Percentiles rank a stretch among this genome's conserved stretches.
Evolutionary conservation across 73 alveolate species (phyloP).

Genomic region (Halteria grandinella): DNA sequence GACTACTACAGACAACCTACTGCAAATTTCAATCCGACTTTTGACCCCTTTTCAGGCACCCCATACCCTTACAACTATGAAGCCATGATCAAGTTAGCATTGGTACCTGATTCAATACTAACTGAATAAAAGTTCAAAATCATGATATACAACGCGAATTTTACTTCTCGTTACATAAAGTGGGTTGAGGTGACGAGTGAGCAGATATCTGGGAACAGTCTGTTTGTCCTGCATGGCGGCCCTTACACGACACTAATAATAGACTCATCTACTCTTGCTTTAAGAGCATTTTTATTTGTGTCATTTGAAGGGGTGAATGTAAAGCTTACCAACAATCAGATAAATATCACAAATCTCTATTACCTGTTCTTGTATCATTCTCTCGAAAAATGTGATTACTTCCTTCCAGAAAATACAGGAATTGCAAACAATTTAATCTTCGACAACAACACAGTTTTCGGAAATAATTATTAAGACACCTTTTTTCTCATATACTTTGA

Average conservation of each 20-base stretch:
- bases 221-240: not conserved
- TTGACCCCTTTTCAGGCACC: not conserved
- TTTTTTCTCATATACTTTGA: not conserved
- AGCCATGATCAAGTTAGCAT: not conserved
- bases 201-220: not conserved
- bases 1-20: not conserved
- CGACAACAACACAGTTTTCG: slow-evolving; percentile 3
- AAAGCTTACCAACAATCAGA: not conserved
- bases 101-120: not conserved
- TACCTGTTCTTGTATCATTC: no score
- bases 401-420: not conserved
- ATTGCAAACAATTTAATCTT: slow-evolving; percentile 10
- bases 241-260: not conserved
- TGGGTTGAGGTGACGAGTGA: not conserved
- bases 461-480: not conserved
- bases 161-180: not conserved
- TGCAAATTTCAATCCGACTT: slow-evolving; percentile 27
- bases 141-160: slow-evolving; percentile 6
- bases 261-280: not conserved
- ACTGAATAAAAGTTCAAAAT: not conserved
- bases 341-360: no score
- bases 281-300: not conserved
- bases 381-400: not conserved
- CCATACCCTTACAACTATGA: slow-evolving; percentile 5
- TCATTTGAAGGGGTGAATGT: not conserved